phyloP scores from a whole-genome alignment of 805 yeast genomes.

The Spathaspora hagerdaliae region DNA sequence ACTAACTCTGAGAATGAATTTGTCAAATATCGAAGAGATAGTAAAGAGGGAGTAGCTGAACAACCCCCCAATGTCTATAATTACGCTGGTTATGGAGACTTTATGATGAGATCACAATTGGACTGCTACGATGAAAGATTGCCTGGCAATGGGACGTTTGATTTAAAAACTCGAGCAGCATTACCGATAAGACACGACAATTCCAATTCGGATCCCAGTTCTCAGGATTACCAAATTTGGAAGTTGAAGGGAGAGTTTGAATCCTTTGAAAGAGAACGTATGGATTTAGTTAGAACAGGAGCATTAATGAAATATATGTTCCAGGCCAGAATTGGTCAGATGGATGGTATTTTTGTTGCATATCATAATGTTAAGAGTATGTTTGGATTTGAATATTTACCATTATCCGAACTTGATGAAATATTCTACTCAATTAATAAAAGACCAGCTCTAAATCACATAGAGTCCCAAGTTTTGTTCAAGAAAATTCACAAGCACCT shows the following conservation, averaged over 20 bases:
- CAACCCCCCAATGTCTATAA: conserved; percentile 48
- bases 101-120: conserved; percentile 84
- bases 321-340: conserved; percentile 91
- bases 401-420: conserved; percentile 65
- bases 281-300: conserved; percentile 66
- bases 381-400: conserved; percentile 89
- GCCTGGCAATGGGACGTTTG: conserved; percentile 92
- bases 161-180: conserved; percentile 87
- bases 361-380: conserved; percentile 78
- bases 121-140: conserved; percentile 74
- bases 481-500: conserved; percentile 13
- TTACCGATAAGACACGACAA: conserved; percentile 49
- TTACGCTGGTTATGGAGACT: conserved; percentile 63
- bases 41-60: conserved; percentile 5
- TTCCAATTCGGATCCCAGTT: conserved; percentile 30
- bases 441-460: background rate
- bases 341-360: conserved; percentile 95
- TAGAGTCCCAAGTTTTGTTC: background rate
- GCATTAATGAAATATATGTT: conserved; percentile 79
- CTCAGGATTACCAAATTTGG: conserved; percentile 73
- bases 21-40: conserved; percentile 25
- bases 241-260: conserved; percentile 63
- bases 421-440: conserved; percentile 18
- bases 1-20: conserved; percentile 58
- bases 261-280: conserved; percentile 77